phyloP scores from a whole-genome alignment of 176 grass and related monocot genomes.

The Coix lacrymajobi region DNA sequence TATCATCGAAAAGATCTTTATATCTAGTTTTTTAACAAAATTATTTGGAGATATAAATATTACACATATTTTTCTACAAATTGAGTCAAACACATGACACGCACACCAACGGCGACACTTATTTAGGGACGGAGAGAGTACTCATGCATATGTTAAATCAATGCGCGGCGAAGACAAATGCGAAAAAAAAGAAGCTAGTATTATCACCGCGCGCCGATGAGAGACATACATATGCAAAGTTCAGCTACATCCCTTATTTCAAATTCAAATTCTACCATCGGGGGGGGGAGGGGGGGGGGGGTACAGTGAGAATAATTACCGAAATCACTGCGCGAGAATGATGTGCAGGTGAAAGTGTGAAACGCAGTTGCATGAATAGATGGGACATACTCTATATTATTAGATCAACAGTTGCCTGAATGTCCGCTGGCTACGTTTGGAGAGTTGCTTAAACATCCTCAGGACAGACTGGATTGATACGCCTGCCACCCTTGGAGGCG shows the following conservation, averaged over 20 bases:
- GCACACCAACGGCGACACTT: no score
- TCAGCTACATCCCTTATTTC: not conserved
- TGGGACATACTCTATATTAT: not conserved
- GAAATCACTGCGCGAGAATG: not conserved
- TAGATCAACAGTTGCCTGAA: not conserved
- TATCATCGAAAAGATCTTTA: no score
- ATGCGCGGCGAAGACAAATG: no score
- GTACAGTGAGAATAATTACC: not conserved
- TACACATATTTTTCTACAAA: no score
- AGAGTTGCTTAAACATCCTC: not conserved
- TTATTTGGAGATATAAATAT: no score
- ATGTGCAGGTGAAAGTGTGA: not conserved
- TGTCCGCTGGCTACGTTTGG: not conserved
- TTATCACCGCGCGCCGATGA: not conserved
- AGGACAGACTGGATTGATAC: constrained; percentile 52
- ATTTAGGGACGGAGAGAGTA: no score
- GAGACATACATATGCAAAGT: not conserved
- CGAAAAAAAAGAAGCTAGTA: no score
- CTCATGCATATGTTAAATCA: no score
- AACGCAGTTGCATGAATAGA: not conserved
- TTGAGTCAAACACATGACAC: no score
- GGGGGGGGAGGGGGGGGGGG: no score
- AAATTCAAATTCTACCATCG: not conserved
- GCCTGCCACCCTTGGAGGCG: constrained; percentile 73
- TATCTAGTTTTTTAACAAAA: no score